A percentile compares a stretch with the other conserved stretches of the same genome.
Conservation (phyloP, 2,329 filamentous ascomycete genomes). For the Nothophoma quercina region DNA sequence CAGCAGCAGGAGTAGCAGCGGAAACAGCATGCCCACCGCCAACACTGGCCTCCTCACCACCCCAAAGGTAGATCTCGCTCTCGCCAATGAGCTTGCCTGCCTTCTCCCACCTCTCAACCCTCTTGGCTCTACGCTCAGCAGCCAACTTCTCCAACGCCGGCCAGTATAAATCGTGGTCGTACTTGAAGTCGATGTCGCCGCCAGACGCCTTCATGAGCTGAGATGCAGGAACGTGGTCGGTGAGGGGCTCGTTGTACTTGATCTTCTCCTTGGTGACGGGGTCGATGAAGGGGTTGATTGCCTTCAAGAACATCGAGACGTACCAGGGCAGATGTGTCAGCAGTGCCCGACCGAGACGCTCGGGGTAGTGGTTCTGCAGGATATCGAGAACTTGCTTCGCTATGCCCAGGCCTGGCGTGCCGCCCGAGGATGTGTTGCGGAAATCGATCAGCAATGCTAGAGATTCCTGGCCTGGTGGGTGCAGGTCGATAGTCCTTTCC, state of each 20-base stretch:
- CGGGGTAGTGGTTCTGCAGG: slow-evolving; percentile 94
- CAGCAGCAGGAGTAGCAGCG: neutral
- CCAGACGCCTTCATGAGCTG: slow-evolving; percentile 83
- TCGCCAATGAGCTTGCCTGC: slow-evolving; percentile 85
- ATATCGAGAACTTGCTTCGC: slow-evolving; percentile 88
- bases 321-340: slow-evolving; percentile 93
- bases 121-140: slow-evolving; percentile 68
- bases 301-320: slow-evolving; percentile 92
- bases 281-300: slow-evolving; percentile 96
- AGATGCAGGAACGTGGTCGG: slow-evolving; percentile 77
- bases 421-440: slow-evolving; percentile 76
- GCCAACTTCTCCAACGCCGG: slow-evolving; percentile 79
- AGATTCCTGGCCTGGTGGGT: slow-evolving; percentile 86
- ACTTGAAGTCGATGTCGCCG: slow-evolving; percentile 86
- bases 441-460: slow-evolving; percentile 91
- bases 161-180: slow-evolving; percentile 91
- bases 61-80: slow-evolving; percentile 85
- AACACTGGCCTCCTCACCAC: slow-evolving; percentile 57
- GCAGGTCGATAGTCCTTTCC: slow-evolving; percentile 85
- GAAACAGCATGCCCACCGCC: neutral
- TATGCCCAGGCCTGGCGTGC: slow-evolving; percentile 78
- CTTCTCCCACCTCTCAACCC: slow-evolving; percentile 75
- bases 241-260: slow-evolving; percentile 95
- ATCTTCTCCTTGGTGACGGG: slow-evolving; percentile 92
- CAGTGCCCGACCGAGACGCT: slow-evolving; percentile 85